Conservation (phyloP, 2,329 filamentous ascomycete genomes). For the Parafenestella ontariensis region DNA sequence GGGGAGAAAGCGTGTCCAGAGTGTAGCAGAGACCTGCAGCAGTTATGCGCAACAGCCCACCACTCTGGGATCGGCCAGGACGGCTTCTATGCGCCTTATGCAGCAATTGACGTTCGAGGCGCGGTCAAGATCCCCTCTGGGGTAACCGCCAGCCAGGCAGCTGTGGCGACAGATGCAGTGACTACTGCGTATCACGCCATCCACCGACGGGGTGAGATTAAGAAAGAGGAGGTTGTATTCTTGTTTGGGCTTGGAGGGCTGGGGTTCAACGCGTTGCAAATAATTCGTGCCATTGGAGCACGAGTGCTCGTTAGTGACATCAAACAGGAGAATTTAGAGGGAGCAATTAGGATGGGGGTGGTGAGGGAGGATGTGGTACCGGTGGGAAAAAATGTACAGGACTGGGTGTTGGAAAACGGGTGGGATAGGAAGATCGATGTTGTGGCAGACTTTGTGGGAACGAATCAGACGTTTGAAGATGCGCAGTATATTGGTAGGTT, state of each 20-base stretch:
- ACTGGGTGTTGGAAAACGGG: conserved; percentile 26
- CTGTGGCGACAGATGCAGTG: conserved; percentile 29
- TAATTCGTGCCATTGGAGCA: conserved; percentile 24
- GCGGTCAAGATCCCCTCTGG: conserved; percentile 21
- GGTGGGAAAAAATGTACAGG: conserved; percentile 15
- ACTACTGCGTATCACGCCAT: conserved; percentile 33
- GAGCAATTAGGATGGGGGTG: conserved; percentile 22
- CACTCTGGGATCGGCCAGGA: conserved; percentile 27
- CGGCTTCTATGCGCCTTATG: conserved; percentile 24
- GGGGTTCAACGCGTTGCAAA: conserved; percentile 30
- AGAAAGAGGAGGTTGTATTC: conserved; percentile 20
- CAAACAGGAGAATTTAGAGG: conserved; percentile 30
- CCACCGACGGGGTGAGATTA: conserved; percentile 22
- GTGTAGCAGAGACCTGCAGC: conserved; percentile 19
- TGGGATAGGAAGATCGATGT: conserved; percentile 25
- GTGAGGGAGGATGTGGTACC: conserved; percentile 20
- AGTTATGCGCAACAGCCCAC: conserved; percentile 19
- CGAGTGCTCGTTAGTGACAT: conserved; percentile 28
- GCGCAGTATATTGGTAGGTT: conserved; percentile 26
- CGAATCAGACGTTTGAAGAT: conserved; percentile 27
- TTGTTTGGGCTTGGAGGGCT: conserved; percentile 30
- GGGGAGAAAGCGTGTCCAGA: conserved; percentile 19
- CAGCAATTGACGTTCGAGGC: conserved; percentile 22
- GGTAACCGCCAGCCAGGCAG: conserved; percentile 24
- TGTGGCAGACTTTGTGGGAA: conserved; percentile 30